Base-by-base conservation (phyloP, 2,329 filamentous ascomycete genomes). In the Trichoderma polysporum region DNA sequence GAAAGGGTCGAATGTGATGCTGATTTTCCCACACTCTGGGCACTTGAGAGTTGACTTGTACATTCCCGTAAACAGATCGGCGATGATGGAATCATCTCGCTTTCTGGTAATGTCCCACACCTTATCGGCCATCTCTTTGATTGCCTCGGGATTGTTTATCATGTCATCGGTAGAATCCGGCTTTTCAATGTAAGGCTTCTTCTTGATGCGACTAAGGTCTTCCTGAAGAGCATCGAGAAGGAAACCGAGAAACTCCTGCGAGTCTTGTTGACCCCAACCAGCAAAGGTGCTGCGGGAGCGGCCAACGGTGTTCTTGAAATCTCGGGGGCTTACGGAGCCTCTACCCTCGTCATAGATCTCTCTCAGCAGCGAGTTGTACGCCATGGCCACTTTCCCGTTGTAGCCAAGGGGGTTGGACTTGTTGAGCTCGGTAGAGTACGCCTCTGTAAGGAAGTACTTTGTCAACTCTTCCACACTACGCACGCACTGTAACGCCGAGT, bases 11-110 rank as follows among this genome's bases (percentile, higher is more conserved):
- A 99, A 99, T 0, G 95, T 98, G 73, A 99, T 97, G 85, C 94
- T 97, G 79, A 98, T 91, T 80, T 98, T 99, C 72, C 90, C 86
- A 77, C 95, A 99, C 8, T 86, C 86, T 0, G 95, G 95, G 75
- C 95, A 99, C 70, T 95, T 90, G 70, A 99, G 86, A 0, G 94
- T 98, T 52, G 96, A 98, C 81, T 98, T 97, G 85, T 98, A 99
- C 85, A 98, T 93, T 70, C 95, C 95, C 25, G 93, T 96, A 78
- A 99, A 99, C 12, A 99, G 84, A 76, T 99, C 95, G 66, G 93
- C 94, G 71, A 97, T 92, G 47, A 98, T 91, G 0, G 95, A 98
- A 75, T 98, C 93, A 72, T 99, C 97, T 61, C 95, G 90, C 70
- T 90, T 90, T 75, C 93, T 92, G 71, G 97, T 97, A 68, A 97